Percentiles rank a stretch among this genome's conserved stretches.
Conservation (phyloP, 495 filamentous ascomycete species). For the Platismatia glauca region DNA sequence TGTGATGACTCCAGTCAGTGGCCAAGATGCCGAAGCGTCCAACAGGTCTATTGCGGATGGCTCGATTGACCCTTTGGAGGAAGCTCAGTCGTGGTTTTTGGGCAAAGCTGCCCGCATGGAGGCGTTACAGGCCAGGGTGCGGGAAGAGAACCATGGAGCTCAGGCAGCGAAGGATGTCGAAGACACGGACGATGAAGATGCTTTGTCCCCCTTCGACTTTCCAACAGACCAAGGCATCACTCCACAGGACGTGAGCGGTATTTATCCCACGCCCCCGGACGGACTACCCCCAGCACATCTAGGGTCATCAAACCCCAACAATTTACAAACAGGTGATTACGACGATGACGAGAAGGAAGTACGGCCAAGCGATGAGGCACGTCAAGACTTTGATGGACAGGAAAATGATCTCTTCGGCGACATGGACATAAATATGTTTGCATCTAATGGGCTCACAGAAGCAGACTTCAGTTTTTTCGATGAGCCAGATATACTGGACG, state of each 20-base stretch:
- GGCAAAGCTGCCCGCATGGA: conserved; percentile 23
- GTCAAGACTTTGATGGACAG: conserved; percentile 22
- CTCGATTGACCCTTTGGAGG: conserved; percentile 49
- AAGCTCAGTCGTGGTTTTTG: conserved; percentile 61
- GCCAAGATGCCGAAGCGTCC: background rate
- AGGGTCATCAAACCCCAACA: conserved; percentile 42
- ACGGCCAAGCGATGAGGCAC: conserved; percentile 3
- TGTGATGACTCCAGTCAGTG: background rate
- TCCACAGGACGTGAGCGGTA: conserved; percentile 47
- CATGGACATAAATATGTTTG: conserved; percentile 68
- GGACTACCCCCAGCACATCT: conserved; percentile 44
- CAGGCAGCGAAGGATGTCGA: conserved; percentile 44
- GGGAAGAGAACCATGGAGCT: conserved; percentile 37
- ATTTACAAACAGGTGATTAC: conserved; percentile 35
- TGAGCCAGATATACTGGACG: conserved; percentile 41
- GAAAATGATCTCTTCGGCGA: conserved; percentile 58
- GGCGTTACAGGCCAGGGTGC: background rate
- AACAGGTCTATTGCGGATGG: background rate
- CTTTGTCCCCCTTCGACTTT: conserved; percentile 26
- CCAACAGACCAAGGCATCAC: conserved; percentile 44
- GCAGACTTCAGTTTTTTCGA: conserved; percentile 91
- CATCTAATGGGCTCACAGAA: conserved; percentile 72
- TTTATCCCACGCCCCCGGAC: conserved; percentile 87
- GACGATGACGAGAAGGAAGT: conserved; percentile 27
- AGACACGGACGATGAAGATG: conserved; percentile 31